These are phyloP conservation scores for Colletotrichum lupini DNA, from an alignment of 2,329 filamentous ascomycete genomes.

Conservation along the genomic window DNA sequence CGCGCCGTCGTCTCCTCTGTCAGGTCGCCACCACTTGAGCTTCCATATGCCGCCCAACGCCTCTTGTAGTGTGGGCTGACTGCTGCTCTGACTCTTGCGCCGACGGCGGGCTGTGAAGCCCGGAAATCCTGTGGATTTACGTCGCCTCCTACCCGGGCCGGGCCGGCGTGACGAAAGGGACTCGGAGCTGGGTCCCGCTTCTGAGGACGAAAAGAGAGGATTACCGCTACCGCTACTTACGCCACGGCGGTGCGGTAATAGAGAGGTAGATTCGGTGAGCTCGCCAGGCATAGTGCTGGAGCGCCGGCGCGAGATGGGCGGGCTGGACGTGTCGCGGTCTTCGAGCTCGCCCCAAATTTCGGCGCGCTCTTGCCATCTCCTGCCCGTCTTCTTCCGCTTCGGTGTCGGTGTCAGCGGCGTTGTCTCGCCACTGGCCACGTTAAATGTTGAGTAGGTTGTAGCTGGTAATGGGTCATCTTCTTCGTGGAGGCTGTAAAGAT, in stretches of 20 bases:
- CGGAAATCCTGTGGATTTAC: slow-evolving; percentile 71
- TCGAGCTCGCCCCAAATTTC: slow-evolving; percentile 92
- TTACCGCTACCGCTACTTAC: slow-evolving; percentile 38
- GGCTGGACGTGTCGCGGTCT: slow-evolving; percentile 69
- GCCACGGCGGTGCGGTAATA: slow-evolving; percentile 44
- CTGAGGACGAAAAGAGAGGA: slow-evolving; percentile 36
- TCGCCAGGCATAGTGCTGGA: slow-evolving; percentile 60
- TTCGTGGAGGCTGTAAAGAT: slow-evolving; percentile 54
- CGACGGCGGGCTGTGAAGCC: slow-evolving; percentile 66
- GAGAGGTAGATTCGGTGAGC: slow-evolving; percentile 52
- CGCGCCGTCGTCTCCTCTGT: slow-evolving; percentile 32
- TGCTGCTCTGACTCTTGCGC: slow-evolving; percentile 49
- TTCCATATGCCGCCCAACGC: slow-evolving; percentile 64
- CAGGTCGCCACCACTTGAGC: slow-evolving; percentile 63
- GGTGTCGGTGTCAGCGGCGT: slow-evolving; percentile 52
- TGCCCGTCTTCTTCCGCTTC: slow-evolving; percentile 58
- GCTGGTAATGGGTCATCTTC: slow-evolving; percentile 50
- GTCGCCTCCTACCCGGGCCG: slow-evolving; percentile 53
- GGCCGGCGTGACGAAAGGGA: slow-evolving; percentile 36
- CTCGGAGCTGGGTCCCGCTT: slow-evolving; percentile 37
- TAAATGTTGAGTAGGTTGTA: slow-evolving; percentile 62
- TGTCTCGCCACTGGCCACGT: slow-evolving; percentile 49
- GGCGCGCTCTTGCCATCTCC: slow-evolving; percentile 72
- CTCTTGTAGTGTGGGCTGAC: slow-evolving; percentile 57
- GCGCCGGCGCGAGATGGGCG: slow-evolving; percentile 53